Base-by-base conservation (phyloP, 441 rosid species). In the Cnidoscolus chayamansa region DNA sequence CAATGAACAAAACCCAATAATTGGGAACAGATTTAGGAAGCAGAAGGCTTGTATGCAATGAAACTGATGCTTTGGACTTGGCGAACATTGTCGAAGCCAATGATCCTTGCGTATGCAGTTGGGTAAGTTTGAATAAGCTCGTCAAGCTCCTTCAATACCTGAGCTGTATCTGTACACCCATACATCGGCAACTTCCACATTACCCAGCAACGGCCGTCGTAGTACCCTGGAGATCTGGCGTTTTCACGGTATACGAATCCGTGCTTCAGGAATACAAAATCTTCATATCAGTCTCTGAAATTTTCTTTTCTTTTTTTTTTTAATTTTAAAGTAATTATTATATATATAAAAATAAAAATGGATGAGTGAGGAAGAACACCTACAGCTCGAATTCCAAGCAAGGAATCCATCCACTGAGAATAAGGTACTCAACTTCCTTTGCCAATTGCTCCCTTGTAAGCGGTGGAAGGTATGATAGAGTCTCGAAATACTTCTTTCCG, bases 61-160 rank as follows among this genome's bases (percentile, higher is more conserved):
- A 90, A 88, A 82, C 90, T 90, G 78, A 82, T 81, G 88, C 96
- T 90, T 60, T 90, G 94, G 37, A 86, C 90, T 84, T 92, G 93
- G 49, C 91, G 93, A 10, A 0, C 31, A 78, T 84, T 88, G 85
- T 89, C 94, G 79, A 92, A 90, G 58, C 90, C 92, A 50, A 88
- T 83, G 74, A 90, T 88, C 51, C 92, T 69, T 25, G 86, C 19
- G 57, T 68, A 79, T 0, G 83, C 72, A 0, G 60, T 0, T 0
- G 89, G 92, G 86, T 87, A 83, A 6, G 71, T 79, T 65, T 82
- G 85, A 62, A 66, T 80, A 65, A 67, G 64, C 72, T 88, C 92
- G 0, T 85, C 67, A 0, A 90, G 72, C 86, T 93, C 95, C 72
- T 74, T 76, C 76, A 88, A 35, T 76, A 90, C 92, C 63, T 87